A percentile compares a stretch with the other conserved stretches of the same genome.
Conservation (phyloP, 176 grass and related monocot genomes). For the Elaeis guineensis region DNA sequence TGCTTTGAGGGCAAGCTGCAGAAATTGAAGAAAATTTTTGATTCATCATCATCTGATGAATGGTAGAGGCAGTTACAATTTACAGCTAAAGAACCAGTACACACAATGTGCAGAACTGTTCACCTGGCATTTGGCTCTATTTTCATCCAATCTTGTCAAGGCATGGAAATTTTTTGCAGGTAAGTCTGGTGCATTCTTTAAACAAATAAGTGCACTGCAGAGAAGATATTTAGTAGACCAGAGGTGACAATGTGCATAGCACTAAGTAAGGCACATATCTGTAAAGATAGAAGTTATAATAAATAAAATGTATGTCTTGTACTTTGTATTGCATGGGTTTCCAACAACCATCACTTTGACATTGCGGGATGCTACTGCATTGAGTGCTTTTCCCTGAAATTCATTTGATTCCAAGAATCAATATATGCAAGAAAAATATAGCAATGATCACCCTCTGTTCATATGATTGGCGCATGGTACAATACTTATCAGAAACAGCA, state of each 20-base stretch:
- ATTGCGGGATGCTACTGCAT: constrained; percentile 78
- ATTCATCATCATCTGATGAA: no score
- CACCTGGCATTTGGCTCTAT: constrained; percentile 99
- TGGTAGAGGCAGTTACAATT: no score
- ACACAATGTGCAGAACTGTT: neutral
- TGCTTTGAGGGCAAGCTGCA: constrained; percentile 83
- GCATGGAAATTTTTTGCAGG: constrained; percentile 89
- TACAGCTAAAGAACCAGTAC: constrained; percentile 3
- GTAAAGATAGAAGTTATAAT: no score
- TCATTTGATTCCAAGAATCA: neutral
- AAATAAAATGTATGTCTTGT: neutral
- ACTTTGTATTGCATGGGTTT: constrained; percentile 99
- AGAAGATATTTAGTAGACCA: constrained; percentile 15
- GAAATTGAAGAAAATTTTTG: constrained; percentile 1
- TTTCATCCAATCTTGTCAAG: constrained; percentile 88
- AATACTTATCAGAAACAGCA: constrained; percentile 17
- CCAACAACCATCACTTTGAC: constrained; percentile 84
- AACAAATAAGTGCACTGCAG: constrained; percentile 80
- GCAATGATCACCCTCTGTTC: no score
- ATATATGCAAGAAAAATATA: no score
- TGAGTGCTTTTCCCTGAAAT: constrained; percentile 90
- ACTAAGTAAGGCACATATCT: no score
- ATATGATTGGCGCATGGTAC: neutral
- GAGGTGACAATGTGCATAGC: neutral
- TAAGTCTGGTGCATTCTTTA: constrained; percentile 86